Conservation (phyloP, 2,329 filamentous ascomycete species). For the Alternaria rosae region DNA sequence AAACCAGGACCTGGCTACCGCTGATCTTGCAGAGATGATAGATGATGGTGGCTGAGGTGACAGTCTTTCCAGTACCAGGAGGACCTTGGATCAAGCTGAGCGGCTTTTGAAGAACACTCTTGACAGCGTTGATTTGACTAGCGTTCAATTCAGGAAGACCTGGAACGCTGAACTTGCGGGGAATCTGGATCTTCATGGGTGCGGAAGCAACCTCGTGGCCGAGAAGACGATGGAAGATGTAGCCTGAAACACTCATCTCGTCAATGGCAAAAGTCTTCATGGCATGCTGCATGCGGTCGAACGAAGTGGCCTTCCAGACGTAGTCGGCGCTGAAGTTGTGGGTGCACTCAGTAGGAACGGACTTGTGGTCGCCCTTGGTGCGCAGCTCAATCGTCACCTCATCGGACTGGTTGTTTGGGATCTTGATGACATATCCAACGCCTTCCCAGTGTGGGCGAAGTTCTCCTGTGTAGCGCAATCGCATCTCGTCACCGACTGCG, state of each 20-base stretch:
- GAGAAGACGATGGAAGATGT: conserved; percentile 96
- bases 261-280: conserved; percentile 99
- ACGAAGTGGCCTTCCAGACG: conserved; percentile 99
- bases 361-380: conserved; percentile 94
- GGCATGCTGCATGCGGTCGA: conserved; percentile 97
- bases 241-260: conserved; percentile 97
- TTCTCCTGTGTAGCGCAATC: conserved; percentile 94
- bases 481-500: conserved; percentile 98
- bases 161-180: conserved; percentile 95
- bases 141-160: conserved; percentile 93
- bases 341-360: conserved; percentile 92
- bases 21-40: conserved; percentile 97
- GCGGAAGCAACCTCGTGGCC: conserved; percentile 94
- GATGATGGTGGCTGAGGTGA: conserved; percentile 98
- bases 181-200: conserved; percentile 93
- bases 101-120: conserved; percentile 90
- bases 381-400: conserved; percentile 95
- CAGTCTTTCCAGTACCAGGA: conserved; percentile 96
- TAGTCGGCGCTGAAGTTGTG: conserved; percentile 99
- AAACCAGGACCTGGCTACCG: conserved; percentile 92
- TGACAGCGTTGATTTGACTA: conserved; percentile 96
- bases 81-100: conserved; percentile 96
- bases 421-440: conserved; percentile 98
- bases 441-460: conserved; percentile 93
- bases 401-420: conserved; percentile 98